A percentile compares a stretch with the other conserved stretches of the same genome.
Conservation (phyloP, 768 basidiomycete species). For the Trametes punicea region DNA sequence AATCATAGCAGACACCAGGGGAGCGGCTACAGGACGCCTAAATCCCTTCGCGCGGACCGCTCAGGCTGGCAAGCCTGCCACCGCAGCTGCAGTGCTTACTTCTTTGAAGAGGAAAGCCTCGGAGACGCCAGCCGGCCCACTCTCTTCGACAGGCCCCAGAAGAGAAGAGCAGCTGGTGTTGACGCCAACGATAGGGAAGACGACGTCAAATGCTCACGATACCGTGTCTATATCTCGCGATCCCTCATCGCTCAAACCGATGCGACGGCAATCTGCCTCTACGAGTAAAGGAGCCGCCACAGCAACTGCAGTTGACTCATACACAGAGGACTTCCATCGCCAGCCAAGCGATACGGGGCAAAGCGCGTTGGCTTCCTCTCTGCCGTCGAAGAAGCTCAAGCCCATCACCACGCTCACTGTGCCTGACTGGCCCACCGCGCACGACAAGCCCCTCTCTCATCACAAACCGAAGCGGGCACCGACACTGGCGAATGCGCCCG, state of each 20-base stretch:
- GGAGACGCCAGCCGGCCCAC: not conserved
- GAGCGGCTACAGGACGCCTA: not conserved
- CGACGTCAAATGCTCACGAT: too few relatives aligned
- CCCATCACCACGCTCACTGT: slow-evolving; percentile 9
- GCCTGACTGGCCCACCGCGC: slow-evolving; percentile 10
- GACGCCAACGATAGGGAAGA: too few relatives aligned
- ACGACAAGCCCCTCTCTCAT: slow-evolving; percentile 8
- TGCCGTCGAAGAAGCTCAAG: slow-evolving; percentile 14
- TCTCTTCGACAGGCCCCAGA: not conserved
- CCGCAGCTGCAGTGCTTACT: too few relatives aligned
- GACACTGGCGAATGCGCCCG: not conserved
- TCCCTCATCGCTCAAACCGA: too few relatives aligned
- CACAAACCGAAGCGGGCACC: slow-evolving; percentile 2
- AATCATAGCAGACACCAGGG: not conserved
- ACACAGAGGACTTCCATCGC: too few relatives aligned
- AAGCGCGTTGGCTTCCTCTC: not conserved
- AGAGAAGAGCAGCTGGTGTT: too few relatives aligned
- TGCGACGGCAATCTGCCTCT: too few relatives aligned
- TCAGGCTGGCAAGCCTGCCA: not conserved
- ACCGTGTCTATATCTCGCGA: too few relatives aligned
- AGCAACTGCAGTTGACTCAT: too few relatives aligned
- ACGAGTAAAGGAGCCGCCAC: too few relatives aligned
- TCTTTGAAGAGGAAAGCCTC: not conserved
- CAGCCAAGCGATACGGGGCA: not conserved
- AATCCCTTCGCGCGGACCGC: slow-evolving; percentile 9